Evolutionary conservation across 768 basidiomycete genomes (phyloP), one percentile per base, ranked within the genome.

Genomic region (Suillus brevipes): DNA sequence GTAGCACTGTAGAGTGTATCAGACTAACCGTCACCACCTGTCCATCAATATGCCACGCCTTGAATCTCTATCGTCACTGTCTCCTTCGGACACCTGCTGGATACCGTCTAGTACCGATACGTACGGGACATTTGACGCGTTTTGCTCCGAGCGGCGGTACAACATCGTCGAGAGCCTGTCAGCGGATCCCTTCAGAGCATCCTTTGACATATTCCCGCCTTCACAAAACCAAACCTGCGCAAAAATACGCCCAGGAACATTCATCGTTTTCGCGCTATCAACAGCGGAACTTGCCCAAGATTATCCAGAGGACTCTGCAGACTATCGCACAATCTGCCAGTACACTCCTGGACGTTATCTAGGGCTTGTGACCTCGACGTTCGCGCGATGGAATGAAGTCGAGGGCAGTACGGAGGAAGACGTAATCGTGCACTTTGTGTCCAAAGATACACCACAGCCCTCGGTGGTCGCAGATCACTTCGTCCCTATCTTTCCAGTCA

Each of bases 301-400:
- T 12, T 66, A 38, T 20, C 43, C 56, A 25, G 31, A 64, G 6
- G 63, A 65, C 34, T 37, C 65, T 3, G 59, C 60, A 8, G 67
- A 56, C 28, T 47, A 53, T 16, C 18, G 55, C 1, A 52, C 43
- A 20, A 58, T 71, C 34, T 28, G 60, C 18, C 45, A 55, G 25
- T 68, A 68, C 59, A 60, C 49, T 4, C 62, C 64, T 1, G 58
- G 63, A 14, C 66, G 72, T 9, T 75, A 72, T 38, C 52, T 73
- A 31, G 74, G 73, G 20, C 69, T 75, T 4, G 74, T 75, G 0
- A 70, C 65, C 4, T 52, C 53, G 18, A 65, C 69, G 4, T 64
- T 62, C 65, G 56, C 60, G 8, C 57, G 65, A 36, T 50, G n/a
- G 23, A 45, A 47, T 37, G 65, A 68, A 20, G 66, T 67, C 18